Base-by-base conservation (phyloP, 257 asterid species). In the Datura wrightii region DNA sequence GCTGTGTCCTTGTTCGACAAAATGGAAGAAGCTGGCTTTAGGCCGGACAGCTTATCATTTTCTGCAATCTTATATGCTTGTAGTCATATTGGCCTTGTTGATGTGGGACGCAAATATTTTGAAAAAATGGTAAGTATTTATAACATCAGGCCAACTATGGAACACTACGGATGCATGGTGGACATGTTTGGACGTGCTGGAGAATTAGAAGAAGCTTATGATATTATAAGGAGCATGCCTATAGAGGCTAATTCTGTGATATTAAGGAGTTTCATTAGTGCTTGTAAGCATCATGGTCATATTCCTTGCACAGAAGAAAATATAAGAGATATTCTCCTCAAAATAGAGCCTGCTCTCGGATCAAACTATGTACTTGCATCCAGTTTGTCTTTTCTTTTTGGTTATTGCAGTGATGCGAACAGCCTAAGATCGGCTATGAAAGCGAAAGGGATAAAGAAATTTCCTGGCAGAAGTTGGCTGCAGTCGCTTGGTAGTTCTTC, bases 91-190 rank as follows among this genome's bases (percentile, higher is more conserved):
- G 96, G 98, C 37, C 93, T 93, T 74, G 82, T 94, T 24, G 79
- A 86, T 1, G 86, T 85, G 86, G 97, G 93, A 5, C 87, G 79
- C 58, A 86, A 86, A 84, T 89, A 89, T n/a, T 94, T 92, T 52
- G 79, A 87, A 24, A 90, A 88, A 87, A 92, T 94, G 95, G 90
- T 89, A 71, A 89, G 83, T 70, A 74, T 85, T 2, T 90, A 92
- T 81, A 79, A 76, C 8, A 92, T 94, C 69, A 83, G 53, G 87
- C 98, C 96, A 8, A 89, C 91, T n/a, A 86, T 93, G 95, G 97
- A 93, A 87, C 97, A 93, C 58, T 94, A 89, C 46, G 93, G 98
- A 83, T 94, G 98, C 88, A 89, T 93, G 94, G 93, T 92, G 65
- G 97, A 94, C 82, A 87, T 94, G 87, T 88, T 90, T 60, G 95